Conservation (phyloP, 2,329 filamentous ascomycete genomes). For the Taxawa tesnikishii region DNA sequence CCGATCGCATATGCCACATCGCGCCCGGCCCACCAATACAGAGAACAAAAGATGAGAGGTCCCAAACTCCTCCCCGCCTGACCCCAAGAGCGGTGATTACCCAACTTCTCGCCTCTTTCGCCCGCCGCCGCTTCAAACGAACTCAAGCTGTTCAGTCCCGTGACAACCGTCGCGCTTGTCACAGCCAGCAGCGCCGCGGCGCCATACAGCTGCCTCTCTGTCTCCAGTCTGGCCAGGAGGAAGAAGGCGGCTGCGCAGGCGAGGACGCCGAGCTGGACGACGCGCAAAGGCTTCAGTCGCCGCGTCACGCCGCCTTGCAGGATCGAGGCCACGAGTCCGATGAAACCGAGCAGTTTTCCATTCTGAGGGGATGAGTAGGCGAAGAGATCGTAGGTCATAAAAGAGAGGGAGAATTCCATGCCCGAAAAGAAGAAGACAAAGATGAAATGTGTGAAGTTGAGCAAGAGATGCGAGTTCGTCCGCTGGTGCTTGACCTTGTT, state of each 20-base stretch:
- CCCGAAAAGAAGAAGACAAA: slow-evolving; percentile 97
- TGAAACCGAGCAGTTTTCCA: slow-evolving; percentile 75
- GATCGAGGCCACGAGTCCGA: slow-evolving; percentile 83
- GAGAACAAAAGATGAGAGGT: slow-evolving; percentile 78
- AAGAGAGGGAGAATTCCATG: slow-evolving; percentile 94
- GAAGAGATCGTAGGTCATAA: slow-evolving; percentile 95
- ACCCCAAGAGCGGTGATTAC: slow-evolving; percentile 66
- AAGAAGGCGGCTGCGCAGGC: slow-evolving; percentile 71
- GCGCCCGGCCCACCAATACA: slow-evolving; percentile 97
- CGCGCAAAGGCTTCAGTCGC: slow-evolving; percentile 66
- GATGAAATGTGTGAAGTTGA: slow-evolving; percentile 76
- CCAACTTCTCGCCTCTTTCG: slow-evolving; percentile 78
- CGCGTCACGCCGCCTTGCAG: slow-evolving; percentile 87
- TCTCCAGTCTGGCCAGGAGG: slow-evolving; percentile 58
- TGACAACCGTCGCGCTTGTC: slow-evolving; percentile 90
- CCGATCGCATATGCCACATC: slow-evolving; percentile 76
- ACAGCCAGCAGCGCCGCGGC: slow-evolving; percentile 77
- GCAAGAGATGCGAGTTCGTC: slow-evolving; percentile 71
- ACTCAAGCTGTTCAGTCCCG: slow-evolving; percentile 79
- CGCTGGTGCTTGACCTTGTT: slow-evolving; percentile 25
- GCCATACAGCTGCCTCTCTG: slow-evolving; percentile 59
- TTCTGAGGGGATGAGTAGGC: slow-evolving; percentile 67
- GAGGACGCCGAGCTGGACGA: slow-evolving; percentile 66
- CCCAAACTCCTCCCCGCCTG: slow-evolving; percentile 81
- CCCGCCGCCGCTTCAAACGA: slow-evolving; percentile 74